Evolutionary conservation across 2,329 filamentous ascomycete species (phyloP), one percentile per base, ranked within the genome.

Genomic region (Fusarium burgessii): DNA sequence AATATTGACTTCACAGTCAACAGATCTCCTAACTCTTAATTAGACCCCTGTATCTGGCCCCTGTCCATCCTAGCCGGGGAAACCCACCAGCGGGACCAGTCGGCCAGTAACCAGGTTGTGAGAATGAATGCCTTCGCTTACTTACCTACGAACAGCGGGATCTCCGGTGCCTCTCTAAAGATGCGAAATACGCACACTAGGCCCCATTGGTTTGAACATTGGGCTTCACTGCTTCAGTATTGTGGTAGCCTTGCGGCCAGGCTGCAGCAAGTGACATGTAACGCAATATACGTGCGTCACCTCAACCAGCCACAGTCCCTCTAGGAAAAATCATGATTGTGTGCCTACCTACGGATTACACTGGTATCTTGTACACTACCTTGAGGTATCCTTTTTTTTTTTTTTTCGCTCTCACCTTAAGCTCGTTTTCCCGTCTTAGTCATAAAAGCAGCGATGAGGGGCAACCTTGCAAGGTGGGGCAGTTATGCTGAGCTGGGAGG

Each of bases 371-470:
- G 20, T 10, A 35, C 46, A 50, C 20, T 23, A 29, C 20, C 23
- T 23, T 17, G 12, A 36, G 13, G 13, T 38, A 23, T 17, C 40
- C 23, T 20, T 36, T n/a, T 23, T 47, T 25, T 35, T 51, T 17
- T 23, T 32, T 56, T 68, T 71, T 70, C 66, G 59, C 46, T 69
- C 60, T 73, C 65, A 50, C 55, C 66, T 60, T 27, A 52, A 56
- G 56, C 58, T 61, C 49, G 45, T 50, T 38, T 59, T 33, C 55
- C 59, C 32, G 47, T 20, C 49, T 57, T 38, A 41, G 50, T 51
- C 51, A 54, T 55, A 74, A 89, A 47, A 92, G 88, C 45, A 91
- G 90, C 71, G 91, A 92, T 14, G 90, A n/a, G 83, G 87, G 77
- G 88, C 92, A 71, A 84, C 61, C 36, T 68, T 29, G 86, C 84